Conservation (phyloP, 2,329 filamentous ascomycete genomes). For the Monilinia fructicola region DNA sequence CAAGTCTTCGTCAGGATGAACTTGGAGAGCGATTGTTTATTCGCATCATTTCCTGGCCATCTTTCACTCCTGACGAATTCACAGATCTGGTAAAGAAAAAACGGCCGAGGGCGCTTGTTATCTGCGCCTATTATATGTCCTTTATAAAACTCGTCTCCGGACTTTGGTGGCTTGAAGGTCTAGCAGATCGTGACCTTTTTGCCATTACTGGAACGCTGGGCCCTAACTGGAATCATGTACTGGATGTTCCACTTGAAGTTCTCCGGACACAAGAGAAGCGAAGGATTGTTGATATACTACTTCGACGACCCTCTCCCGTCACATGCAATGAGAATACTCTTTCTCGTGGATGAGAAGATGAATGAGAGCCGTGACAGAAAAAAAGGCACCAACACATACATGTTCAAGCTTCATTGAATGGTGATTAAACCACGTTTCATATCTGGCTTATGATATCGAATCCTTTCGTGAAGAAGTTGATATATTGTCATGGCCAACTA, state of each 20-base stretch:
- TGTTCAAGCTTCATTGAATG: neutral
- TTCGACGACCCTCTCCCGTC: constrained; percentile 10
- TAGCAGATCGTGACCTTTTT: constrained; percentile 28
- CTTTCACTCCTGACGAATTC: constrained; percentile 25
- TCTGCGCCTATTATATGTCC: constrained; percentile 30
- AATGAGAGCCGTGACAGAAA: neutral
- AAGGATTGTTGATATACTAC: constrained; percentile 34
- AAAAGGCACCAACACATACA: constrained; percentile 1
- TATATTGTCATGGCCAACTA: neutral
- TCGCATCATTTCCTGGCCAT: constrained; percentile 35
- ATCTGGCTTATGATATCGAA: neutral
- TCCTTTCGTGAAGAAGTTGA: neutral
- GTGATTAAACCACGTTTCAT: neutral
- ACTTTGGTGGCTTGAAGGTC: constrained; percentile 32
- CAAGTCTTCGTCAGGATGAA: constrained; percentile 35
- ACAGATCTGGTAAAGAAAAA: constrained; percentile 24
- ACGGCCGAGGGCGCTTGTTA: constrained; percentile 29
- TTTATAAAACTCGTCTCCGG: constrained; percentile 30
- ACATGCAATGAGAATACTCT: neutral
- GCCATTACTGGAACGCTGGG: constrained; percentile 24
- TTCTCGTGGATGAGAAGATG: neutral
- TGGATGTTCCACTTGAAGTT: constrained; percentile 27
- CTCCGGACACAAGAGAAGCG: constrained; percentile 18
- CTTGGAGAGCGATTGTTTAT: constrained; percentile 29
- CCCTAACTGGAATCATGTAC: constrained; percentile 22